phyloP scores from a whole-genome alignment of 1,139 yeast genomes.

The Candida gigantensis region DNA sequence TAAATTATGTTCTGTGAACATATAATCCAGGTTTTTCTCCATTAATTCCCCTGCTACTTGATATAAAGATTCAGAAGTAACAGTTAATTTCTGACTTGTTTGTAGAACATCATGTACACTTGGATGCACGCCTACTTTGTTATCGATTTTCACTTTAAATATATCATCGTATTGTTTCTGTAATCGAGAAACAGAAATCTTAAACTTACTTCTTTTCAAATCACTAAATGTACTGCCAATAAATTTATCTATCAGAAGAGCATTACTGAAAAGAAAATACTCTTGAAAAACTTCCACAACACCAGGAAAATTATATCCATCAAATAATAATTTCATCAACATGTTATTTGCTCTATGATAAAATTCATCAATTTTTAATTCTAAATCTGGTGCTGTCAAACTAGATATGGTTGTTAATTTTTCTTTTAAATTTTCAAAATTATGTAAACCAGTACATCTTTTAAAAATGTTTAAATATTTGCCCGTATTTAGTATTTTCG shows the following conservation, averaged over 20 bases:
- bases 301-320: slow-evolving; percentile 57
- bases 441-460: slow-evolving; percentile 51
- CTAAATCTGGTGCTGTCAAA: slow-evolving; percentile 61
- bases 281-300: slow-evolving; percentile 52
- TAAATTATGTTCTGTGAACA: slow-evolving; percentile 34
- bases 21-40: slow-evolving; percentile 58
- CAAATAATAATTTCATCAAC: slow-evolving; percentile 57
- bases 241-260: slow-evolving; percentile 54
- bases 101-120: slow-evolving; percentile 17
- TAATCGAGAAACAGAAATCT: slow-evolving; percentile 33
- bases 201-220: slow-evolving; percentile 33
- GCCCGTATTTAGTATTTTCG: slow-evolving; percentile 77
- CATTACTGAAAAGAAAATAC: slow-evolving; percentile 50
- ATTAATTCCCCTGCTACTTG: slow-evolving; percentile 66
- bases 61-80: slow-evolving; percentile 45
- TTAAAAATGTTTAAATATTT: slow-evolving; percentile 76
- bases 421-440: slow-evolving; percentile 33
- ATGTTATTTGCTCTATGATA: slow-evolving; percentile 69
- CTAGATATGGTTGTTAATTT: slow-evolving; percentile 29
- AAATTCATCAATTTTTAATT: slow-evolving; percentile 59
- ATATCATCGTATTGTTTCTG: slow-evolving; percentile 25
- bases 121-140: slow-evolving; percentile 18
- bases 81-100: slow-evolving; percentile 30
- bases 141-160: slow-evolving; percentile 7
- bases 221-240: slow-evolving; percentile 35